Conservation (phyloP, 768 basidiomycete species). For the Cantharellus cinnabarinus region DNA sequence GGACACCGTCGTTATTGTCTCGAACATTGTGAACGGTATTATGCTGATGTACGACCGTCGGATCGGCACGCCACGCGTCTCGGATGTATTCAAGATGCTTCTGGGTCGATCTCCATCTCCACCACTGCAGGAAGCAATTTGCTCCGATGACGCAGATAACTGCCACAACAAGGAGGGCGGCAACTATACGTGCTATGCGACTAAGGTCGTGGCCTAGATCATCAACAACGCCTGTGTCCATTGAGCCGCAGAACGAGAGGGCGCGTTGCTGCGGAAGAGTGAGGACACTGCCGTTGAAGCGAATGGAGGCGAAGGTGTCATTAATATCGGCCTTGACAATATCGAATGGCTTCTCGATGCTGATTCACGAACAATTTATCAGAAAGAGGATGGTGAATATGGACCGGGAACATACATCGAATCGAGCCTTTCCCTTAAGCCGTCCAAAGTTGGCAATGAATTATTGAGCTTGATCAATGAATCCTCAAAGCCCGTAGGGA, state of each 20-base stretch:
- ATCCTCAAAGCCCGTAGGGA: constrained; percentile 59
- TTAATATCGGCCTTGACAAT: constrained; percentile 77
- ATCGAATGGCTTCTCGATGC: constrained; percentile 50
- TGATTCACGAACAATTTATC: background rate
- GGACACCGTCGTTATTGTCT: constrained; percentile 15
- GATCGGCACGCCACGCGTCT: constrained; percentile 49
- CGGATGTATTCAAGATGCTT: constrained; percentile 46
- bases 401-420: constrained; percentile 29
- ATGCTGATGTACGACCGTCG: constrained; percentile 37
- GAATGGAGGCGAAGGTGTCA: constrained; percentile 52
- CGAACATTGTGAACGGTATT: constrained; percentile 32
- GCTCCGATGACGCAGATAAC: constrained; percentile 55
- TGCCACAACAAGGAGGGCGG: constrained; percentile 46
- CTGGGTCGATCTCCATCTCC: constrained; percentile 61
- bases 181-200: constrained; percentile 59
- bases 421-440: constrained; percentile 48
- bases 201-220: constrained; percentile 64
- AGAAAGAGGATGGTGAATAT: background rate
- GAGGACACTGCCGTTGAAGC: constrained; percentile 49
- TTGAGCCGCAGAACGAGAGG: constrained; percentile 50
- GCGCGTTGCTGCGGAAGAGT: constrained; percentile 54
- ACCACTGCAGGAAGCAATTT: constrained; percentile 69
- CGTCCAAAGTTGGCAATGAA: constrained; percentile 57
- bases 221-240: constrained; percentile 76
- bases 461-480: constrained; percentile 57